phyloP scores from a whole-genome alignment of 306 rosid genomes.

The Dryas drummondii region DNA sequence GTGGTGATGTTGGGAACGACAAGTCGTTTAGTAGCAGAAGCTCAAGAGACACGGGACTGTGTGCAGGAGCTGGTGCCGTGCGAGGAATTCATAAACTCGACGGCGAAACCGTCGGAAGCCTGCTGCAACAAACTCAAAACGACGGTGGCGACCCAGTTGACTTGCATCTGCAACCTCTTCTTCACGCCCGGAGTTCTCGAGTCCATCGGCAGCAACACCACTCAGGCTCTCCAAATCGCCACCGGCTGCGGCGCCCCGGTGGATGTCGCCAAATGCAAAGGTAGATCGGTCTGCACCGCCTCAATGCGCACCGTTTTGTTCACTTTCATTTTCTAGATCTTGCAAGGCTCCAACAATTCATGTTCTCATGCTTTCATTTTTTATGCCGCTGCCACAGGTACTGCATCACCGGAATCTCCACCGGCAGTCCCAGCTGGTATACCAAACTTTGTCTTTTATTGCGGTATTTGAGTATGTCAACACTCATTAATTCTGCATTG shows the following conservation, averaged over 20 bases:
- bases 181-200: conserved; percentile 36
- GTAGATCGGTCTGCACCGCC: conserved; percentile 17
- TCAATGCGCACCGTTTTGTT: background rate
- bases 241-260: conserved; percentile 41
- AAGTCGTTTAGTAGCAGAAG: background rate
- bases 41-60: conserved; percentile 4
- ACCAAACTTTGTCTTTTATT: background rate
- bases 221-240: conserved; percentile 46
- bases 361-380: background rate
- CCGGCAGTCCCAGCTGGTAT: background rate
- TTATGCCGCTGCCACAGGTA: background rate
- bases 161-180: conserved; percentile 64
- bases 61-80: conserved; percentile 32
- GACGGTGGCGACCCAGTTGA: conserved; percentile 38
- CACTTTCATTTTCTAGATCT: background rate
- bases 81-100: conserved; percentile 8
- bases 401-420: background rate
- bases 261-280: conserved; percentile 41
- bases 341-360: too few relatives aligned
- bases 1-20: background rate
- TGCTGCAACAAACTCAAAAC: conserved; percentile 57
- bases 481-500: too few relatives aligned
- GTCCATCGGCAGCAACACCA: background rate
- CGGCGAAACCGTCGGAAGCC: conserved; percentile 32
- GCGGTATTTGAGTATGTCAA: too few relatives aligned